Percentiles rank a stretch among this genome's conserved stretches.
phyloP scores from a whole-genome alignment of 1,284 basidiomycete species.

The Wallemia ichthyophaga region DNA sequence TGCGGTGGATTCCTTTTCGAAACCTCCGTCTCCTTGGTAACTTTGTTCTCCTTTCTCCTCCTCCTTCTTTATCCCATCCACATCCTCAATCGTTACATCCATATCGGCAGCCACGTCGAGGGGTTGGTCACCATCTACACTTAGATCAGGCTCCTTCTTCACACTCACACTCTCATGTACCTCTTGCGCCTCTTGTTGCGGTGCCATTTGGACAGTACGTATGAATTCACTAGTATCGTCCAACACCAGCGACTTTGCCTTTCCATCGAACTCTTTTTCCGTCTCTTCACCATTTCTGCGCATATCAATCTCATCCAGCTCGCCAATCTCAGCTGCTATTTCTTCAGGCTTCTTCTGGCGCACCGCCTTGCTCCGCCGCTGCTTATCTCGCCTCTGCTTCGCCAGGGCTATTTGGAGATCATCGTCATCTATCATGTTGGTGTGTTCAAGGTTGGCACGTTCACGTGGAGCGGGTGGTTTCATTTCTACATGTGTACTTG shows the following conservation, averaged over 20 bases:
- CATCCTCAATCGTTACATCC: conserved; percentile 14
- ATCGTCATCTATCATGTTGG: conserved; percentile 91
- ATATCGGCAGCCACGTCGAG: conserved; percentile 17
- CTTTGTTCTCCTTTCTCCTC: conserved; percentile 29
- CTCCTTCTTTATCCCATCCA: conserved; percentile 35
- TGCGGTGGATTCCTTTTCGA: too few relatives aligned
- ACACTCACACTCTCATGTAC: conserved; percentile 11
- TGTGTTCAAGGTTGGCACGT: conserved; percentile 11
- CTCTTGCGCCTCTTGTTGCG: conserved; percentile 13
- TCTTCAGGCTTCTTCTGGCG: conserved; percentile 59
- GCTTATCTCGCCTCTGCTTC: conserved; percentile 46
- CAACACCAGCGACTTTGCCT: conserved; percentile 55
- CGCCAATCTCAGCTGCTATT: conserved; percentile 43
- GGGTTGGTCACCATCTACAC: conserved; percentile 13
- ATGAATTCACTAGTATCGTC: conserved; percentile 97
- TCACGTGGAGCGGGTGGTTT: conserved; percentile 19
- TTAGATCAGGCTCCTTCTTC: conserved; percentile 16
- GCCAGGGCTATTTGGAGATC: conserved; percentile 82
- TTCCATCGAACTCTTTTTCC: conserved; percentile 6
- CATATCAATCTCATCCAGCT: neutral
- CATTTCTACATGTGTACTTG: conserved; percentile 46
- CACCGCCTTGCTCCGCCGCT: conserved; percentile 26
- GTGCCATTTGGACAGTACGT: conserved; percentile 37
- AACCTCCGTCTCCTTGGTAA: conserved; percentile 5
- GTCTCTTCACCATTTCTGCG: conserved; percentile 1